These are phyloP conservation scores for Pyricularia pennisetigena DNA, from an alignment of 2,329 filamentous ascomycete species.

Conservation along the genomic window DNA sequence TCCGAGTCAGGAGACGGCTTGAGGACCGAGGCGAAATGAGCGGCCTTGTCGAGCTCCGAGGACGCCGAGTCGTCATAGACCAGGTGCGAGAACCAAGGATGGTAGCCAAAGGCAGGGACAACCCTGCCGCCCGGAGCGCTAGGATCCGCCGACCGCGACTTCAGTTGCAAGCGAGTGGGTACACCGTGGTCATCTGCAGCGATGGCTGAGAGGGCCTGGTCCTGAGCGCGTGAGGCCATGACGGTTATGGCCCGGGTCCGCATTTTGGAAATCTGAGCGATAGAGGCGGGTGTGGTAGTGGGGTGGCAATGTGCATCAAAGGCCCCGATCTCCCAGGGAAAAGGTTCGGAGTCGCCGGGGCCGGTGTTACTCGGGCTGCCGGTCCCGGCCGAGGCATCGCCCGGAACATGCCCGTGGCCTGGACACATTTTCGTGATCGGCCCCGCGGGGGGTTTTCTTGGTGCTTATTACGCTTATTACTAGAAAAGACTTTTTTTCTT, in stretches of 20 bases:
- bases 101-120: conserved; percentile 75
- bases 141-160: background rate
- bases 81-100: conserved; percentile 78
- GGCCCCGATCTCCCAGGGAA: conserved; percentile 62
- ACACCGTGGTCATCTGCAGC: conserved; percentile 46
- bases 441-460: background rate
- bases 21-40: conserved; percentile 61
- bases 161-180: conserved; percentile 14
- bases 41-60: conserved; percentile 25
- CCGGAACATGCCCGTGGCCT: background rate
- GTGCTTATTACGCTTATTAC: too few relatives aligned
- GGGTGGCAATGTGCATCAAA: conserved; percentile 80
- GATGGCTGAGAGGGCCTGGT: conserved; percentile 61
- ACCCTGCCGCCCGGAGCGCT: conserved; percentile 13
- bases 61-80: conserved; percentile 49
- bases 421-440: background rate
- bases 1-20: conserved; percentile 38
- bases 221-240: conserved; percentile 68
- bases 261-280: conserved; percentile 53
- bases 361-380: background rate
- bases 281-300: conserved; percentile 62
- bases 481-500: background rate
- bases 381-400: background rate
- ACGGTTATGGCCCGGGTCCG: conserved; percentile 55
- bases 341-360: conserved; percentile 20